Evolutionary conservation across 306 rosid species (phyloP).

Genomic region (Trifolium subterraneum): DNA sequence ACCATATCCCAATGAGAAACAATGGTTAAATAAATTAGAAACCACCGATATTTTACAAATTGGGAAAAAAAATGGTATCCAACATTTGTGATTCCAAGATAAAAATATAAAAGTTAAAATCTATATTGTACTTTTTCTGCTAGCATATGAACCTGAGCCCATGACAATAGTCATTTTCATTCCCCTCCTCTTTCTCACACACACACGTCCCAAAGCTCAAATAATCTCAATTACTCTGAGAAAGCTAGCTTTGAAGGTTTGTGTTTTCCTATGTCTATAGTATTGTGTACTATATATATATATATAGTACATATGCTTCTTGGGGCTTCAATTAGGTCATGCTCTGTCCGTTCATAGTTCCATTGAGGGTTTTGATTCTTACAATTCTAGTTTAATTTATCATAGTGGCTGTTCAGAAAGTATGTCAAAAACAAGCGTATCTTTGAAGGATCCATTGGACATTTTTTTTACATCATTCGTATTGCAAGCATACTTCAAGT

Average conservation of each 20-base stretch:
- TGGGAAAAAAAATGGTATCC: background rate
- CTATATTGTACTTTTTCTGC: background rate
- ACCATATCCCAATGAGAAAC: background rate
- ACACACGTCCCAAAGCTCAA: slow-evolving; percentile 37
- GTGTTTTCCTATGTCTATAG: background rate
- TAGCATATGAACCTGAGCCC: background rate
- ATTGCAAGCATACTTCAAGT: background rate
- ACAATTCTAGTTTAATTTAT: slow-evolving; percentile 14
- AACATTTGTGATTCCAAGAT: slow-evolving; percentile 18
- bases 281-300: background rate
- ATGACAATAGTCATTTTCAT: slow-evolving; percentile 42
- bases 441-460: slow-evolving; percentile 60
- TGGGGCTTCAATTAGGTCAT: slow-evolving; percentile 74
- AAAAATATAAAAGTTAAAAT: background rate
- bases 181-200: slow-evolving; percentile 45
- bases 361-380: slow-evolving; percentile 45
- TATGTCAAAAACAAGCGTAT: slow-evolving; percentile 59
- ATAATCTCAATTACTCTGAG: slow-evolving; percentile 42
- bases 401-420: slow-evolving; percentile 25
- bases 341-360: slow-evolving; percentile 53
- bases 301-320: slow-evolving; percentile 40
- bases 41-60: background rate
- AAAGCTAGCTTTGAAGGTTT: slow-evolving; percentile 41
- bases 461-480: slow-evolving; percentile 15
- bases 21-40: slow-evolving; percentile 25